phyloP scores from a whole-genome alignment of 495 filamentous ascomycete species.

The Chlorociboria aeruginascens region DNA sequence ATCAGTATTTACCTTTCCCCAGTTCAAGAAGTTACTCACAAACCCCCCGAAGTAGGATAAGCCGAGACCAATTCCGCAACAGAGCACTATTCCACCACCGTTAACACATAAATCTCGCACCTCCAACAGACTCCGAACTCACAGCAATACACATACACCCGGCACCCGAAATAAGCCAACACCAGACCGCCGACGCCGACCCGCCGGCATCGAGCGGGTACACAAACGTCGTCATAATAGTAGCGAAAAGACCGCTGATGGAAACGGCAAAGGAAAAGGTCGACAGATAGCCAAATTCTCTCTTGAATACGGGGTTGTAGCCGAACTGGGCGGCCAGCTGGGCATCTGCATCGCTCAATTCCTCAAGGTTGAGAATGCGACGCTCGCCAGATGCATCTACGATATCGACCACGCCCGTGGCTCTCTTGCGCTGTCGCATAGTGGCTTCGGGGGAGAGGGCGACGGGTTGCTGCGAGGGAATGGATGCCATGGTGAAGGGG shows the following conservation, averaged over 20 bases:
- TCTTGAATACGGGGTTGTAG: slow-evolving; percentile 40
- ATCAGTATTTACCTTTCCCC: background rate
- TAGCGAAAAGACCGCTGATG: slow-evolving; percentile 48
- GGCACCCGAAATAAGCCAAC: slow-evolving; percentile 49
- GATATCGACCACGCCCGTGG: slow-evolving; percentile 10
- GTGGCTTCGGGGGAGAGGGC: background rate
- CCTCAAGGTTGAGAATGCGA: slow-evolving; percentile 8
- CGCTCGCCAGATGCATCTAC: slow-evolving; percentile 4
- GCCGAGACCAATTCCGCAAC: slow-evolving; percentile 47
- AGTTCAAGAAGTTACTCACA: slow-evolving; percentile 33
- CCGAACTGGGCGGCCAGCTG: slow-evolving; percentile 18
- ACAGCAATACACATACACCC: slow-evolving; percentile 53
- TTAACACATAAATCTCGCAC: background rate
- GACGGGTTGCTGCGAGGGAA: no score
- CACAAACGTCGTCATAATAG: slow-evolving; percentile 47
- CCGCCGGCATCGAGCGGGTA: slow-evolving; percentile 51
- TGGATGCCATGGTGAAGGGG: no score
- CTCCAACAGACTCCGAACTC: background rate
- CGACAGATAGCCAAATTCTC: slow-evolving; percentile 50
- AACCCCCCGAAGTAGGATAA: slow-evolving; percentile 43
- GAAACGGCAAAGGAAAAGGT: slow-evolving; percentile 54
- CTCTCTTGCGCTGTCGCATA: slow-evolving; percentile 3
- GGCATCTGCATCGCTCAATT: slow-evolving; percentile 17
- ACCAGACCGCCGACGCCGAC: slow-evolving; percentile 49
- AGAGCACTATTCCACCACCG: slow-evolving; percentile 21